These are phyloP conservation scores for Boletus rex-veris DNA, from an alignment of 768 basidiomycete species.

Conservation along the genomic window DNA sequence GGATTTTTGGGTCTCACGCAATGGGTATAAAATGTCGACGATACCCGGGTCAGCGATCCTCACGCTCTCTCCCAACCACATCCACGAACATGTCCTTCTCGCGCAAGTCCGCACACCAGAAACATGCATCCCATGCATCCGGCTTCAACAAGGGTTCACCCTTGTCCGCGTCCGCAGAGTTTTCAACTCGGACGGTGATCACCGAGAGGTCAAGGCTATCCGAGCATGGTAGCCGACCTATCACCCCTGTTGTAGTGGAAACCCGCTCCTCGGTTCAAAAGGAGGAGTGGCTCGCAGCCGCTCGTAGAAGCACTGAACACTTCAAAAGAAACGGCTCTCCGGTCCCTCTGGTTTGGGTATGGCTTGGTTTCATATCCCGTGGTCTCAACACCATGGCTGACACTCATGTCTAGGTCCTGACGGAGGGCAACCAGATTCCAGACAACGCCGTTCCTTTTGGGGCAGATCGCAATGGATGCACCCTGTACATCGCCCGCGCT, in stretches of 20 bases:
- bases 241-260: constrained; percentile 13
- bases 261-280: constrained; percentile 18
- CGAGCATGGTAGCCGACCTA: constrained; percentile 15
- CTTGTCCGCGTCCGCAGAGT: constrained; percentile 15
- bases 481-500: constrained; percentile 31
- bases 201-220: constrained; percentile 16
- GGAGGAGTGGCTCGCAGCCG: constrained; percentile 29
- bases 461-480: constrained; percentile 28
- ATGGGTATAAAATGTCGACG: constrained; percentile 15
- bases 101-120: constrained; percentile 9
- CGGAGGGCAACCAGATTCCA: constrained; percentile 31
- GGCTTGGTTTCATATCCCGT: not conserved
- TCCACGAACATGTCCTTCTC: constrained; percentile 19
- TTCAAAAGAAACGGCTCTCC: constrained; percentile 29
- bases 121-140: not conserved
- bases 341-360: constrained; percentile 33
- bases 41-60: not conserved
- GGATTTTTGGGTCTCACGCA: not conserved
- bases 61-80: not conserved
- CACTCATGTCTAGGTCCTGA: constrained; percentile 19
- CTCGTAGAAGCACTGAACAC: constrained; percentile 29
- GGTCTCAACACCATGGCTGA: not conserved
- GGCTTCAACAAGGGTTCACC: constrained; percentile 4
- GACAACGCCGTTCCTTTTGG: constrained; percentile 34
- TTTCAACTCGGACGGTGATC: not conserved